These are phyloP conservation scores for Magnaporthiopsis poae DNA, from an alignment of 2,329 filamentous ascomycete species.

Conservation along the genomic window DNA sequence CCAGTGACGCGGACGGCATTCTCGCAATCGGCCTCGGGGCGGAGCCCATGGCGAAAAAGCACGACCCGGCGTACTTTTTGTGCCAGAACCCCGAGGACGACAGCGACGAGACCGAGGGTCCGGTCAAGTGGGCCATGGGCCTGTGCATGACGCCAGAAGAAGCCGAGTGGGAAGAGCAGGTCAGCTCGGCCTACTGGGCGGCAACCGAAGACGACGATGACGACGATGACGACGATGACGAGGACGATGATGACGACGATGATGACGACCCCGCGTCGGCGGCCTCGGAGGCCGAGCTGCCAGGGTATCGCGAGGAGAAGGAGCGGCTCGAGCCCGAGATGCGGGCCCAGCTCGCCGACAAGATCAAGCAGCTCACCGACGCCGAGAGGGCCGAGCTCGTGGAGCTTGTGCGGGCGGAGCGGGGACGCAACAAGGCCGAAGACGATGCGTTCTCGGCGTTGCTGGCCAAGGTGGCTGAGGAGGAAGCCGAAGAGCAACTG, in stretches of 20 bases:
- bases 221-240: not conserved
- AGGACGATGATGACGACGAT: not conserved
- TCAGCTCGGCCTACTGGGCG: not conserved
- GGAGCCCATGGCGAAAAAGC: not conserved
- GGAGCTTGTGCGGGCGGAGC: constrained; percentile 2
- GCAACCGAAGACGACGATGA: not conserved
- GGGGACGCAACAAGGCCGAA: constrained; percentile 7
- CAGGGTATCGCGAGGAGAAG: not conserved
- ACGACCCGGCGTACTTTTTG: not conserved
- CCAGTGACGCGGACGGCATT: not conserved
- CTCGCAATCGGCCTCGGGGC: not conserved
- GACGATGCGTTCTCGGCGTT: constrained; percentile 9
- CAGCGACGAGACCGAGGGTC: not conserved
- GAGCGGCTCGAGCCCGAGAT: not conserved
- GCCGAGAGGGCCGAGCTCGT: not conserved
- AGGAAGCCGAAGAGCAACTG: constrained; percentile 3
- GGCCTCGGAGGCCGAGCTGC: not conserved
- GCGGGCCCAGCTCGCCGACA: not conserved
- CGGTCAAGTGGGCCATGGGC: not conserved
- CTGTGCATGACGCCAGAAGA: not conserved
- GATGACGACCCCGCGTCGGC: not conserved
- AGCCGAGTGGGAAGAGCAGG: not conserved
- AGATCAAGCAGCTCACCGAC: not conserved
- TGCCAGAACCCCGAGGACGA: not conserved
- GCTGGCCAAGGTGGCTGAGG: not conserved